These are phyloP conservation scores for Drosera spatulata DNA, from an alignment of 179 eudicot genomes.

Conservation along the genomic window DNA sequence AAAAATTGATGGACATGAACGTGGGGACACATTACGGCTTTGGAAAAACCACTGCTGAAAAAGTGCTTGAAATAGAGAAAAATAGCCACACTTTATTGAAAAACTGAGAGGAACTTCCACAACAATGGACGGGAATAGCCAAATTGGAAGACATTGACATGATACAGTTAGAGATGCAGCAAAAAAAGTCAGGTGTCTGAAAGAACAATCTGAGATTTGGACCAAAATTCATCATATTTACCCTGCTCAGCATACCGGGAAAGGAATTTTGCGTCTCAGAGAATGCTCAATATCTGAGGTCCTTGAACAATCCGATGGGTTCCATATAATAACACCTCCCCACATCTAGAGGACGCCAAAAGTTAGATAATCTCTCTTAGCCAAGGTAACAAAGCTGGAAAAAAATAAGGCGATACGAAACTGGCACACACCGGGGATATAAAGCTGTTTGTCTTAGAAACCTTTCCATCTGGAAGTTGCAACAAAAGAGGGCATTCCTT, in stretches of 20 bases:
- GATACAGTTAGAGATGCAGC: too few species aligned
- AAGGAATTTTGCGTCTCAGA: conserved; percentile 35
- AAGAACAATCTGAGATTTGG: too few species aligned
- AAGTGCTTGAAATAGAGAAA: background rate
- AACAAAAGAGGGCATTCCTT: conserved; percentile 82
- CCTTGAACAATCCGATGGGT: conserved; percentile 62
- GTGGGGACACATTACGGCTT: background rate
- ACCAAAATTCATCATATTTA: too few species aligned
- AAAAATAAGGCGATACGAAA: conserved; percentile 2
- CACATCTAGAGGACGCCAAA: conserved; percentile 61
- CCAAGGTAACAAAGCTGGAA: conserved; percentile 1
- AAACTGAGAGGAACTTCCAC: too few species aligned
- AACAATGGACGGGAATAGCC: too few species aligned
- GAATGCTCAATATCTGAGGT: conserved; percentile 24
- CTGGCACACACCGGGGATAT: conserved; percentile 73
- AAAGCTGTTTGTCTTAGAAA: conserved; percentile 77
- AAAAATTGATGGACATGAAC: background rate
- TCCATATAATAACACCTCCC: conserved; percentile 97
- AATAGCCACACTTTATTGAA: too few species aligned
- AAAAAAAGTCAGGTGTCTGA: too few species aligned
- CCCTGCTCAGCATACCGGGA: conserved; percentile 30
- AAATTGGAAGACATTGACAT: too few species aligned
- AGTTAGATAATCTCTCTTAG: conserved; percentile 1
- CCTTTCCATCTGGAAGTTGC: conserved; percentile 76
- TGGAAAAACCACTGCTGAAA: background rate